These are phyloP conservation scores for Teratosphaeria gauchensis DNA, from an alignment of 2,329 filamentous ascomycete genomes.

Conservation along the genomic window DNA sequence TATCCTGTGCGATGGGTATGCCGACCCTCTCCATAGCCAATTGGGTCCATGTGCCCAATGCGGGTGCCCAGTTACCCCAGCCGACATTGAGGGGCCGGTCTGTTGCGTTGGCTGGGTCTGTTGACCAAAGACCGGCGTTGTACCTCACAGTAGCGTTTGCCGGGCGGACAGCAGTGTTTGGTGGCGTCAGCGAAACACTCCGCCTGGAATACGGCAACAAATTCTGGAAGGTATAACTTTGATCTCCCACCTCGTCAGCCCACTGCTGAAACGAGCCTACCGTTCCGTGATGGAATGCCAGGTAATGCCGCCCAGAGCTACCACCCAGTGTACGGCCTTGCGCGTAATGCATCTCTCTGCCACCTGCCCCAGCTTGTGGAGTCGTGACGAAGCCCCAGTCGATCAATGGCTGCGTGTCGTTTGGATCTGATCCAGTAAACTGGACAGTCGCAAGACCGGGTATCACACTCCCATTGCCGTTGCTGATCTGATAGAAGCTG, in stretches of 20 bases:
- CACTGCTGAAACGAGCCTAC: constrained; percentile 24
- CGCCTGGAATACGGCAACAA: constrained; percentile 17
- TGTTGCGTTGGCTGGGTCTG: neutral
- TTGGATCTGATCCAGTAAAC: neutral
- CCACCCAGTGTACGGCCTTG: constrained; percentile 23
- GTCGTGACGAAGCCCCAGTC: constrained; percentile 22
- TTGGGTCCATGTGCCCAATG: constrained; percentile 20
- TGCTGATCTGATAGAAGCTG: constrained; percentile 14
- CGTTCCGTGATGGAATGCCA: constrained; percentile 24
- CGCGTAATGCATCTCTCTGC: constrained; percentile 16
- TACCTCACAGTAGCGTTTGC: constrained; percentile 19
- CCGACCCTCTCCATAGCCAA: constrained; percentile 12
- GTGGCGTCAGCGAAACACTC: constrained; percentile 11
- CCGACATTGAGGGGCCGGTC: constrained; percentile 21
- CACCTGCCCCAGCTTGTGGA: constrained; percentile 15
- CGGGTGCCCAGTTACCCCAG: constrained; percentile 3
- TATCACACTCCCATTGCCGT: constrained; percentile 9
- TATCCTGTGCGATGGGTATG: constrained; percentile 17
- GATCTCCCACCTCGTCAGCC: constrained; percentile 29
- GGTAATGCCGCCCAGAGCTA: constrained; percentile 17
- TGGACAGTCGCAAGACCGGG: neutral
- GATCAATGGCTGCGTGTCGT: constrained; percentile 14
- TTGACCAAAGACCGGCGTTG: constrained; percentile 2
- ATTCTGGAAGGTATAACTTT: constrained; percentile 21
- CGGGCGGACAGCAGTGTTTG: constrained; percentile 11